phyloP scores from a whole-genome alignment of 2,329 filamentous ascomycete species.

The Sordariomycetes sp. region DNA sequence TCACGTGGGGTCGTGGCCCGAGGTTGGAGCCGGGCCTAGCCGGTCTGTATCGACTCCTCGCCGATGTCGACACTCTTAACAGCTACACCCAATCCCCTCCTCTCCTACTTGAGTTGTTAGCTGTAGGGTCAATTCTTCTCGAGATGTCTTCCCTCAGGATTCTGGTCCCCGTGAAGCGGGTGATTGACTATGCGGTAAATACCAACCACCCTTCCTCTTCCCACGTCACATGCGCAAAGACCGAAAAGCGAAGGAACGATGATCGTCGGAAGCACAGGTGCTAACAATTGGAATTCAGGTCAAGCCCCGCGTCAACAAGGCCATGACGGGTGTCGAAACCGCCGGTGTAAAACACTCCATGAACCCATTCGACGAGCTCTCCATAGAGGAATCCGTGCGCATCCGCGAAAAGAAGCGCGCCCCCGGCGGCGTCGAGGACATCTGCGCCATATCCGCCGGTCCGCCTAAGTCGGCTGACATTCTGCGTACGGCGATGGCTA shows the following conservation, averaged over 20 bases:
- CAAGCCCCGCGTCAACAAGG: constrained; percentile 61
- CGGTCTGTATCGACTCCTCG: constrained; percentile 17
- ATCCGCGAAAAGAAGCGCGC: constrained; percentile 79
- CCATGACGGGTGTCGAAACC: constrained; percentile 82
- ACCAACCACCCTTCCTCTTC: background rate
- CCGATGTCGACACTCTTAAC: background rate
- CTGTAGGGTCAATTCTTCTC: too few relatives aligned
- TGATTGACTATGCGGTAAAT: constrained; percentile 74
- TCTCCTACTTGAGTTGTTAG: constrained; percentile 3
- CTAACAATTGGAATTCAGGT: constrained; percentile 35
- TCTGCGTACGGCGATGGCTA: constrained; percentile 93
- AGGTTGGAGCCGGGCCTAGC: constrained; percentile 36
- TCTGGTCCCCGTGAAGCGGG: constrained; percentile 73
- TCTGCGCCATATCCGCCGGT: constrained; percentile 81
- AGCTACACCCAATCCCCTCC: constrained; percentile 2
- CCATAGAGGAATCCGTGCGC: constrained; percentile 89
- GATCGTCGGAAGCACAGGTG: too few relatives aligned
- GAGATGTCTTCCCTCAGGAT: too few relatives aligned
- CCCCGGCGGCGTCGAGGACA: constrained; percentile 74
- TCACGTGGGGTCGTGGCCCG: constrained; percentile 28
- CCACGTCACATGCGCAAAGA: background rate
- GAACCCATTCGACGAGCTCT: constrained; percentile 99
- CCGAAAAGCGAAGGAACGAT: background rate
- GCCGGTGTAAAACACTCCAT: constrained; percentile 93
- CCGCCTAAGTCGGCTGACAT: constrained; percentile 82